Base-by-base conservation (phyloP, 1,139 yeast species). In the Candida tetrigidarum region DNA sequence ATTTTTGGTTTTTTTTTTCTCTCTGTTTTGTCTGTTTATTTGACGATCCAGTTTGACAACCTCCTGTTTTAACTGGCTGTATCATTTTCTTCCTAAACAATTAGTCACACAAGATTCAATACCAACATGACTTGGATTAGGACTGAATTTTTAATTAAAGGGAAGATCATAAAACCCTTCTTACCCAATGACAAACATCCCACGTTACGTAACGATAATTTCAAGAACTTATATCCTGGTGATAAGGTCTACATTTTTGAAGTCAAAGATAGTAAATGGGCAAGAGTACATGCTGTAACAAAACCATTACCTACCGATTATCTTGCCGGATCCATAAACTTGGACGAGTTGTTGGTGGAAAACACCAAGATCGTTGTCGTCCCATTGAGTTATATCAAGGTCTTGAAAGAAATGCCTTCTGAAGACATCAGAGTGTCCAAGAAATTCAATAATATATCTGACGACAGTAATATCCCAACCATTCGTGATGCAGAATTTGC, bases 221-320 rank as follows among this genome's bases (percentile, higher is more conserved):
- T 78, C 63, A 70, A 69, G 50, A 81, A 85, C 56, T 63, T 89
- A 44, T 84, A 83, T 58, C 85, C 90, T 16, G 97, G 97, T 29
- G 96, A 90, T 60, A 88, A 85, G 51, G 83, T 88, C 25, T 88
- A 79, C 62, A 71, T 88, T 28, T 87, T 90, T 58, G 97, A 90
- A 62, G 73, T 83, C 25, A 79, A 78, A 52, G 71, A 70, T 37
- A 73, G 74, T 12, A 78, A 78, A 49, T 89, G 96, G 96, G 91
- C 84, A 29, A 76, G 96, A 57, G 96, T 92, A 15, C 88, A 89
- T 62, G 74, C 80, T 4, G 70, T 82, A 35, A 57, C 77, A 37
- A 78, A 79, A 51, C 90, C 92, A 4, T 68, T 82, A 48, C 93
- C 93, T 2, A 76, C 80, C 39, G 89, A 84, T 58, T 85, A 82